Base-by-base conservation (phyloP, 768 basidiomycete species). In the Tricholoma bakamatsutake region DNA sequence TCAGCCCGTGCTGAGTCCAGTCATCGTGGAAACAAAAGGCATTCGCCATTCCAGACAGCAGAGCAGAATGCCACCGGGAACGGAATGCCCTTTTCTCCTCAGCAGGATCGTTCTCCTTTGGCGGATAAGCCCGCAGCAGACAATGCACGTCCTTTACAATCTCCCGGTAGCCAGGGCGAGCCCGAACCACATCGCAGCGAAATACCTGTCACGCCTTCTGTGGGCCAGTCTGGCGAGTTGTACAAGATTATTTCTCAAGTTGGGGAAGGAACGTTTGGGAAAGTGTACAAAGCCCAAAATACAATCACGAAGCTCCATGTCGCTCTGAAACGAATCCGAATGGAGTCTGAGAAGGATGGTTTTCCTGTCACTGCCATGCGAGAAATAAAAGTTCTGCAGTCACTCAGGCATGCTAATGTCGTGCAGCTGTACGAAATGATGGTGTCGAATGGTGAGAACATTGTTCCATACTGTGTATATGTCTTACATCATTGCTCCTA, bases 331-430 rank as follows among this genome's bases (percentile, higher is more conserved):
- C 83, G 94, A 52, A 98, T 99, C 65, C 82, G 95, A 42, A 97
- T 99, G 95, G 97, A 99, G 69, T 81, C 89, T 5, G 97, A 99
- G 72, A 85, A 83, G 64, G 97, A 99, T 67, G 97, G 97, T 0
- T 99, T 99, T 70, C 97, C 97, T 12, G 93, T 99, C 6, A 99
- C 97, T 28, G 94, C 97, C 0, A 96, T 98, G 88, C 83, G 97
- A 49, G 97, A 99, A 73, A 98, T 99, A 72, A 99, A 98, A 67
- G 82, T 99, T 39, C 73, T 99, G 31, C 97, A 99, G 67, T 90
- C 87, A 5, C 71, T 99, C 50, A 79, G 84, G 57, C 96, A 99
- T 69, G 79, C 80, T 37, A 99, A 99, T 65, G 82, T 99, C 42
- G 84, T 99, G 42, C 80, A 80, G 50, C 74, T 99, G 35, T 85